Base-by-base conservation (phyloP, 2,329 filamentous ascomycete genomes). In the Sclerotinia subarctica region DNA sequence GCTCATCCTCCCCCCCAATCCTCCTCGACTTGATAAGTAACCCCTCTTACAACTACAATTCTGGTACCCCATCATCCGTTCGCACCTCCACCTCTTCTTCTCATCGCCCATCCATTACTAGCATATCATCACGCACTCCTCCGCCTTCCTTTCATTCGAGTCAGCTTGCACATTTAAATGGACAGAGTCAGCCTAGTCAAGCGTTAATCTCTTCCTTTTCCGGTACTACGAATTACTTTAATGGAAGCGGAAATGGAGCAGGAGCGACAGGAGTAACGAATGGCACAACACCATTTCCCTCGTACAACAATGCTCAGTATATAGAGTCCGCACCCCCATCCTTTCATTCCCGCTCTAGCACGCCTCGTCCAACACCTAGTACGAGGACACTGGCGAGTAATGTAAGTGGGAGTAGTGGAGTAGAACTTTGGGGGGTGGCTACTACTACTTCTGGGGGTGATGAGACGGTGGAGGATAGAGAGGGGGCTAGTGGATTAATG, bases 391-490 rank as follows among this genome's bases (percentile, higher is more conserved):
- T 65, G 15, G 60, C 51, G 10, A 71, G 60, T 64, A 58, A 53
- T n/a, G 35, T 47, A 3, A 56, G 66, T 13, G 67, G 26, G 35
- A 53, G 59, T 49, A 62, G 66, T 44, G 64, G 64, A 1, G 66
- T 69, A 2, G 74, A 74, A 5, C 66, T 76, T 21, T 76, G 73
- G 73, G 74, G 74, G 6, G 71, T 76, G 10, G 74, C 74, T n/a
- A 75, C 73, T 2, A 67, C 69, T 21, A 68, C 64, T 17, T 69
- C 65, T n/a, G 65, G 54, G 0, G 44, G 24, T 60, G n/a, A 69
- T 68, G 58, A 60, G 66, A 24, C 21, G 19, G 68, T 52, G 13
- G 69, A 58, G 35, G 68, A 56, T 7, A 51, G 64, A 35, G 53
- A 66, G 26, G 64, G 54, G 0, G 15, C 26, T 10, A 71, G 74